Percentiles rank a stretch among this genome's conserved stretches.
Conservation (phyloP, 768 basidiomycete species). For the Tylopilus vinaceipallidus region DNA sequence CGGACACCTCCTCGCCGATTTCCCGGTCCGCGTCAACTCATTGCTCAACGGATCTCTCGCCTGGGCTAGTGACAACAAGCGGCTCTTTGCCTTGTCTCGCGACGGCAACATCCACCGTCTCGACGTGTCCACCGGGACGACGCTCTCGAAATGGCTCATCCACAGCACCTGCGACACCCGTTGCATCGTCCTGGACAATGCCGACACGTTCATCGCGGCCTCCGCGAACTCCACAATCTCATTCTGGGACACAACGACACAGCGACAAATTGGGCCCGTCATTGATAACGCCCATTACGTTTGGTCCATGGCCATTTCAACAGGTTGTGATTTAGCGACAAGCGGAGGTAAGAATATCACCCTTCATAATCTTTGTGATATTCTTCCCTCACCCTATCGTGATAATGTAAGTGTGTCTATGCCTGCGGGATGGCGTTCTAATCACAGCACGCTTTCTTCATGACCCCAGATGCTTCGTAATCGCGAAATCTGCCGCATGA, state of each 20-base stretch:
- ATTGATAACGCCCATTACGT: neutral
- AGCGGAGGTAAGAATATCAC: neutral
- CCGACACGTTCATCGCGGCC: no score
- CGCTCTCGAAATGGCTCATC: neutral
- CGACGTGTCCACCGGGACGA: neutral
- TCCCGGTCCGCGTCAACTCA: neutral
- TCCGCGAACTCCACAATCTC: no score
- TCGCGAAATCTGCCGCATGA: no score
- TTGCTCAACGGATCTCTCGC: neutral
- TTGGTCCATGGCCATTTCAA: conserved; percentile 1
- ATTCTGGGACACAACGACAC: neutral
- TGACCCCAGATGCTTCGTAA: no score
- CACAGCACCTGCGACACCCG: neutral
- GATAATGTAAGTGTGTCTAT: neutral
- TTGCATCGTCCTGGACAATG: neutral
- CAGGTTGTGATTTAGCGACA: neutral
- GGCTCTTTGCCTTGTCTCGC: neutral
- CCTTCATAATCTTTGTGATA: neutral
- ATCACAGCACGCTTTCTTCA: no score
- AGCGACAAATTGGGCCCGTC: neutral
- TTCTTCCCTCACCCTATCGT: neutral
- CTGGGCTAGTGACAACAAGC: neutral
- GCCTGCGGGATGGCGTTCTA: no score
- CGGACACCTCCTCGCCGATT: no score
- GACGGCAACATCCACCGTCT: neutral